A percentile compares a stretch with the other conserved stretches of the same genome.
phyloP scores from a whole-genome alignment of 208 protist genomes.

The Crithidia brevicula region DNA sequence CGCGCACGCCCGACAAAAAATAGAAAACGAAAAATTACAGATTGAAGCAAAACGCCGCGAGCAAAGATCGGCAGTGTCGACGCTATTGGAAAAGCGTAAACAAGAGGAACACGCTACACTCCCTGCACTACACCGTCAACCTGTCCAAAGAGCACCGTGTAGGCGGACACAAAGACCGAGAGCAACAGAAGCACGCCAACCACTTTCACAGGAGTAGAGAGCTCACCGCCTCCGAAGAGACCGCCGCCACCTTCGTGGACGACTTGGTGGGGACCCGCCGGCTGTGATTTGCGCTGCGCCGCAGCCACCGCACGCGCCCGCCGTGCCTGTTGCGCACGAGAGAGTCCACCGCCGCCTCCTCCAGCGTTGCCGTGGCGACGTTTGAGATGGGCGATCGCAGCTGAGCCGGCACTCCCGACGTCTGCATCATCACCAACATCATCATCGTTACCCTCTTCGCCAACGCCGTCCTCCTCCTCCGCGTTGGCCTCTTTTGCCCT shows the following conservation, averaged over 20 bases:
- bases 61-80: background rate
- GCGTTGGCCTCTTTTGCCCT: conserved; percentile 9
- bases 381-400: background rate
- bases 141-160: conserved; percentile 4
- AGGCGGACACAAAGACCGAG: conserved; percentile 13
- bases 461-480: conserved; percentile 14
- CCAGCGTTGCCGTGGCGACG: conserved; percentile 3
- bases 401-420: background rate
- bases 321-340: conserved; percentile 55
- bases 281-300: conserved; percentile 21
- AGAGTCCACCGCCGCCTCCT: conserved; percentile 17
- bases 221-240: conserved; percentile 3
- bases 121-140: background rate
- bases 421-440: background rate
- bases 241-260: background rate
- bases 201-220: conserved; percentile 29
- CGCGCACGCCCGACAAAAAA: no score
- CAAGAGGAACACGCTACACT: background rate
- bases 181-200: conserved; percentile 29
- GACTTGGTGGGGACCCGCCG: background rate
- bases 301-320: conserved; percentile 38
- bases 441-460: background rate
- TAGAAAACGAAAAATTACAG: no score
- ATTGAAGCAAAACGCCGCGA: no score
- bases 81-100: background rate